phyloP scores from a whole-genome alignment of 352 stramenopile genomes.

The Phytophthora pseudosyringae region DNA sequence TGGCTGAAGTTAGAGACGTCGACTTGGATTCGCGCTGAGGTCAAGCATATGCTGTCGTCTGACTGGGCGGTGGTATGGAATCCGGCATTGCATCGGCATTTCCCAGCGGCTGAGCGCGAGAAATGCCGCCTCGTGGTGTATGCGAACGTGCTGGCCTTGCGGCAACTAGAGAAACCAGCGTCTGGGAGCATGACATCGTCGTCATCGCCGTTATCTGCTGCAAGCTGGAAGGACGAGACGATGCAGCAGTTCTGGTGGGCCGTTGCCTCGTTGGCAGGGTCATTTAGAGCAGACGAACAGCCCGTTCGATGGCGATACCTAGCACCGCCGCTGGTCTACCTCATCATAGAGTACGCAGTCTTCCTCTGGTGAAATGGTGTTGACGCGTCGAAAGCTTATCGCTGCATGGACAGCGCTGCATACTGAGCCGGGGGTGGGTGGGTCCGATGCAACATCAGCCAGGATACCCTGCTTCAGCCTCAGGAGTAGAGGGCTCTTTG shows the following conservation, averaged over 20 bases:
- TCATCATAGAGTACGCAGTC: constrained; percentile 66
- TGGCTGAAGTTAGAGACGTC: constrained; percentile 29
- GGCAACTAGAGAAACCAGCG: background rate
- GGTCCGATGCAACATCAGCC: background rate
- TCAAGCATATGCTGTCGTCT: constrained; percentile 56
- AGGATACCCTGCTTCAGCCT: constrained; percentile 2
- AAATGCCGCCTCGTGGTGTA: constrained; percentile 67
- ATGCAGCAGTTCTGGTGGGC: constrained; percentile 22
- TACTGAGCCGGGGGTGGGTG: constrained; percentile 23
- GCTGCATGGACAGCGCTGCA: constrained; percentile 27
- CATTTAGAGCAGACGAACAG: background rate
- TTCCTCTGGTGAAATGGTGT: constrained; percentile 58
- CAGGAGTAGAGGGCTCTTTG: background rate
- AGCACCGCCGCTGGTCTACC: constrained; percentile 44
- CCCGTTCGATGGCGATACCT: constrained; percentile 54
- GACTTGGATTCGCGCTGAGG: constrained; percentile 43
- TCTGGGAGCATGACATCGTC: background rate
- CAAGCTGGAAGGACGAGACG: constrained; percentile 7
- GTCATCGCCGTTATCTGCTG: background rate
- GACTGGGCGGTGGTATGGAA: constrained; percentile 70
- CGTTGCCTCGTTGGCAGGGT: constrained; percentile 9
- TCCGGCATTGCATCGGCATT: constrained; percentile 53
- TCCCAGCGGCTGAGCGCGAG: constrained; percentile 55
- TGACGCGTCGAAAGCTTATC: constrained; percentile 20
- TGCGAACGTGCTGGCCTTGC: constrained; percentile 52